phyloP scores from a whole-genome alignment of 768 basidiomycete genomes.

The Boletus coccyginus region DNA sequence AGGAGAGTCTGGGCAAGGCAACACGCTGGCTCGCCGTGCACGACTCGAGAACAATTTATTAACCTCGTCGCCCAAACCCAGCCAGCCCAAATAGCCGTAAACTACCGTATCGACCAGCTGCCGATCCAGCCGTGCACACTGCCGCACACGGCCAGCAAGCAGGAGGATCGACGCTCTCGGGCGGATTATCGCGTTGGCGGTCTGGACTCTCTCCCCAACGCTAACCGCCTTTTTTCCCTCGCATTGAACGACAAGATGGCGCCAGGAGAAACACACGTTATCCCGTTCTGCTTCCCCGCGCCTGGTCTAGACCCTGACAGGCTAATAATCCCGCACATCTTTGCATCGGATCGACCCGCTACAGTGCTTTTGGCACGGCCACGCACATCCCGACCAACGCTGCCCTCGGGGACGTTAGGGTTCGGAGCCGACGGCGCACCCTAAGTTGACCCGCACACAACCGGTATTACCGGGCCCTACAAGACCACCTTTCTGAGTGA shows the following conservation, averaged over 20 bases:
- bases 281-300: conserved; percentile 3
- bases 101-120: conserved; percentile 11
- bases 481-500: too few relatives aligned
- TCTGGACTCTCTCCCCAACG: conserved; percentile 21
- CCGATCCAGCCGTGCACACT: not conserved
- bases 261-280: conserved; percentile 23
- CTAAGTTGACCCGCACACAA: too few relatives aligned
- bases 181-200: conserved; percentile 21
- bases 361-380: not conserved
- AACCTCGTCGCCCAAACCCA: conserved; percentile 19
- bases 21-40: conserved; percentile 15
- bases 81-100: conserved; percentile 26
- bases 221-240: conserved; percentile 13
- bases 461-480: too few relatives aligned
- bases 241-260: conserved; percentile 19
- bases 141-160: not conserved
- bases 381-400: not conserved
- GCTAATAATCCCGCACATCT: not conserved
- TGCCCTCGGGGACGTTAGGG: not conserved
- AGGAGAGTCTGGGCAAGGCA: not conserved
- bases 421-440: too few relatives aligned
- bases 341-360: not conserved
- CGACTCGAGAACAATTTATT: conserved; percentile 23
- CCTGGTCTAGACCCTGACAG: conserved; percentile 15
- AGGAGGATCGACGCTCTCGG: conserved; percentile 25